Conservation (phyloP, 164 flowering plant genomes). For the Magnolia changhungtana region DNA sequence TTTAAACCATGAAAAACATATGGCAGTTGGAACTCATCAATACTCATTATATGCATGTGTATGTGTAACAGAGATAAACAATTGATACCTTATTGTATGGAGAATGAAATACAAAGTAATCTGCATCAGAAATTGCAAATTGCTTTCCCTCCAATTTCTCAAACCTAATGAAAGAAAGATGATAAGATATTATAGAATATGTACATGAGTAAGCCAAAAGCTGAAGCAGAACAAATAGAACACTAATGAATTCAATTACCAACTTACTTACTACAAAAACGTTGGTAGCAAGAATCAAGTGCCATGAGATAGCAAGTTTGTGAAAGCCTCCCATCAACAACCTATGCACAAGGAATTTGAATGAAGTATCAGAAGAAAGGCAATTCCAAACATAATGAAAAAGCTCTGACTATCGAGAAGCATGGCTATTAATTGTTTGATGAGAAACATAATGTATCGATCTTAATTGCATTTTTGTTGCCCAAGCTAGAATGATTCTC, state of each 20-base stretch:
- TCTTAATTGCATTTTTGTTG: no score
- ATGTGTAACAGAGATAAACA: no score
- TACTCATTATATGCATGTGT: no score
- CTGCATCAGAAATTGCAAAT: slow-evolving; percentile 76
- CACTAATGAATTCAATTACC: slow-evolving; percentile 1
- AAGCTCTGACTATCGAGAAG: no score
- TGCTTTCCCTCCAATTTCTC: slow-evolving; percentile 82
- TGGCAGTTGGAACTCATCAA: no score
- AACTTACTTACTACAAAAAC: slow-evolving; percentile 64
- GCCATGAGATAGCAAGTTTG: slow-evolving; percentile 91
- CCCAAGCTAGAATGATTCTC: no score
- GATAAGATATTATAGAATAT: no score
- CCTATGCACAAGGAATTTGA: slow-evolving; percentile 16
- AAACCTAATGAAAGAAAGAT: slow-evolving; percentile 41
- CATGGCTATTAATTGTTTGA: no score
- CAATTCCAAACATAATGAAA: no score
- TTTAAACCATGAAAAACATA: no score
- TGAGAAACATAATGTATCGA: no score
- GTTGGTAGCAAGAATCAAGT: slow-evolving; percentile 84
- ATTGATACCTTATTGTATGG: slow-evolving; percentile 38
- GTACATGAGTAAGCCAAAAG: no score
- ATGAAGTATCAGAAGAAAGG: neutral
- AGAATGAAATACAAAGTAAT: slow-evolving; percentile 47
- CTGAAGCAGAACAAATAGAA: neutral
- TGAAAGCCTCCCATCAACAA: slow-evolving; percentile 43